These are phyloP conservation scores for Tolypocladium inflatum DNA, from an alignment of 2,329 filamentous ascomycete species.

Conservation along the genomic window DNA sequence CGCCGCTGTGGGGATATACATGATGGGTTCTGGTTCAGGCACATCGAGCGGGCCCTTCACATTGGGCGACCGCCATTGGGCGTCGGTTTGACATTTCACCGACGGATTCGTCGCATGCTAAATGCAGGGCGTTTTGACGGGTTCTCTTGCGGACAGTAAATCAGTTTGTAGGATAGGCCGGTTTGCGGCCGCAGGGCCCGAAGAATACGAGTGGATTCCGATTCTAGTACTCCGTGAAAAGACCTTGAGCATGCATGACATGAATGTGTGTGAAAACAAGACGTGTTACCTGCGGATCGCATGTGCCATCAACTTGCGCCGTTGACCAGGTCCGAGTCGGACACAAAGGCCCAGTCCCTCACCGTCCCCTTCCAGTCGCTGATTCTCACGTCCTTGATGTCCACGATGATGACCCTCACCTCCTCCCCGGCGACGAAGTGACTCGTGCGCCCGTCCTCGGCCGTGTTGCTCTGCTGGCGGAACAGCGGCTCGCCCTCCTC, in stretches of 20 bases:
- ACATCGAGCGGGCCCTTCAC: neutral
- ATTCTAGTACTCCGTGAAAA: neutral
- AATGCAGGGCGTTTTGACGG: neutral
- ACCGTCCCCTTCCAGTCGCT: conserved; percentile 95
- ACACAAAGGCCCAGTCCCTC: conserved; percentile 57
- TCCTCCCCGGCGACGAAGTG: conserved; percentile 73
- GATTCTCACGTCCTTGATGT: conserved; percentile 75
- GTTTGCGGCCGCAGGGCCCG: neutral
- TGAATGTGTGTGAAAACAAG: neutral
- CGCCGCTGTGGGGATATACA: neutral
- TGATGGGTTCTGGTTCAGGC: neutral
- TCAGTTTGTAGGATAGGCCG: neutral
- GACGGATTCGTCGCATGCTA: neutral
- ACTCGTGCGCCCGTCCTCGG: conserved; percentile 43
- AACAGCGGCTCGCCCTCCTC: conserved; percentile 36
- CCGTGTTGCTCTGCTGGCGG: conserved; percentile 25
- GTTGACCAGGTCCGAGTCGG: conserved; percentile 28
- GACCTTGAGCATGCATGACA: neutral
- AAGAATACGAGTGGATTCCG: neutral
- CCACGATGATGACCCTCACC: conserved; percentile 79
- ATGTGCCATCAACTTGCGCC: conserved; percentile 16
- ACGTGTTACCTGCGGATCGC: conserved; percentile 1
- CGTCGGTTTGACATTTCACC: neutral
- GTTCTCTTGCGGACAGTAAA: too few species aligned
- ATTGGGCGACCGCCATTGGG: neutral